Evolutionary conservation across 148 eudicot genomes (phyloP).

Genomic region (Vaccinium darrowii): DNA sequence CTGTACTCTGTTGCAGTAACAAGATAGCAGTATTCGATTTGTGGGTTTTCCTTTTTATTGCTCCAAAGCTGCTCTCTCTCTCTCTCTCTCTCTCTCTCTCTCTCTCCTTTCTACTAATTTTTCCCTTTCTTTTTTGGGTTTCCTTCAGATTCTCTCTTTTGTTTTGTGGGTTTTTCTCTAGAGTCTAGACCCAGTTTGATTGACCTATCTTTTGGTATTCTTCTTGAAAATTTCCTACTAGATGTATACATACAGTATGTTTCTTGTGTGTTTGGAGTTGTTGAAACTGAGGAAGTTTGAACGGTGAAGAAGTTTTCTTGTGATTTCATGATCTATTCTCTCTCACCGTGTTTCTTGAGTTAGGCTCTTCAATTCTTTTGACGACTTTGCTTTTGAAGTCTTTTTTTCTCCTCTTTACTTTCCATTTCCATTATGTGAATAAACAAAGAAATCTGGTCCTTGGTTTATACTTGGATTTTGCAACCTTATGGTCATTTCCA

Average conservation of each 20-base stretch:
- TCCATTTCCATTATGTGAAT: neutral
- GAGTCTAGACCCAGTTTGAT: neutral
- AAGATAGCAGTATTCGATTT: neutral
- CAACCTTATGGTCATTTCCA: conserved; percentile 11
- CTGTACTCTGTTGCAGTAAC: neutral
- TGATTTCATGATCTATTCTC: conserved; percentile 33
- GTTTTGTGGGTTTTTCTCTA: neutral
- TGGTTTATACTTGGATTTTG: conserved; percentile 23
- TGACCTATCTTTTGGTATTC: neutral
- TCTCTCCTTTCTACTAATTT: neutral
- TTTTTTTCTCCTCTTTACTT: neutral
- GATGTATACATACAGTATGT: neutral
- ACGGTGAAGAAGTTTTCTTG: conserved; percentile 14
- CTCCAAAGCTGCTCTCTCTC: neutral
- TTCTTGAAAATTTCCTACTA: neutral
- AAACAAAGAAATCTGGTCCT: conserved; percentile 32
- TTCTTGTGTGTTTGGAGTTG: neutral
- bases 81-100: conserved; percentile 3
- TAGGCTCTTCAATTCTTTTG: conserved; percentile 14
- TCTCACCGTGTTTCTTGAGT: conserved; percentile 17
- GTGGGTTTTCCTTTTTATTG: conserved; percentile 1
- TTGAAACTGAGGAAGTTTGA: conserved; percentile 11
- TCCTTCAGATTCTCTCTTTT: neutral
- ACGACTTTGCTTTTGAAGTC: conserved; percentile 4
- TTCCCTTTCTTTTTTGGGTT: neutral